Evolutionary conservation across 1,284 basidiomycete species (phyloP).

Genomic region (Leccinum insigne): DNA sequence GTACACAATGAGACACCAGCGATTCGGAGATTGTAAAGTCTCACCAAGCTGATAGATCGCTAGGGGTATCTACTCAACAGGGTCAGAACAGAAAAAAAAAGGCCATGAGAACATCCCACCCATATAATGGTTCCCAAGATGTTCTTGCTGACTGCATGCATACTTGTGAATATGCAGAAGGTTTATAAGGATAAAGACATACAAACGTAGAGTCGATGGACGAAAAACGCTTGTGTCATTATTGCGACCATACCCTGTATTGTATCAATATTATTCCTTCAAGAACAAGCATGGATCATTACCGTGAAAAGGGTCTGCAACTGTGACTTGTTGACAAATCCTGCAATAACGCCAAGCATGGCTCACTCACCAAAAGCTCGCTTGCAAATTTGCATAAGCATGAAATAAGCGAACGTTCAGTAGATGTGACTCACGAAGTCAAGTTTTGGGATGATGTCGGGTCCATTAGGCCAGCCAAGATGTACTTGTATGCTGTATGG

Average conservation of each 20-base stretch:
- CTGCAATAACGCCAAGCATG: background rate
- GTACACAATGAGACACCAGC: conserved; percentile 1
- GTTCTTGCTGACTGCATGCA: conserved; percentile 13
- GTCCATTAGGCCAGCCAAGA: background rate
- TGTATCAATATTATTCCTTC: background rate
- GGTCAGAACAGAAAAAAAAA: background rate
- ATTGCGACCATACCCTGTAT: conserved; percentile 9
- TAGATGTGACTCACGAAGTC: background rate
- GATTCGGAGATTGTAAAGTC: too few relatives aligned
- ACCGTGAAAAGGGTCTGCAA: conserved; percentile 3
- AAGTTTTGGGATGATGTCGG: background rate
- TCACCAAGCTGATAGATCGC: too few relatives aligned
- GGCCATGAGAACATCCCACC: conserved; percentile 1
- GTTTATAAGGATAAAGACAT: background rate
- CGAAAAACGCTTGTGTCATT: conserved; percentile 16
- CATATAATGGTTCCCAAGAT: conserved; percentile 3
- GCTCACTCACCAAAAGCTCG: conserved; percentile 3
- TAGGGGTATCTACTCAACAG: conserved; percentile 5
- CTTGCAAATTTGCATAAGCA: background rate
- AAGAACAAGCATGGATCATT: background rate
- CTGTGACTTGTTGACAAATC: background rate
- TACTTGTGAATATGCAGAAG: background rate
- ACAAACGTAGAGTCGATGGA: conserved; percentile 18
- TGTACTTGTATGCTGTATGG: background rate
- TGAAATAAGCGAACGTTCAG: background rate